Evolutionary conservation across 2,329 filamentous ascomycete species (phyloP).

Genomic region (Endoconidiophora laricicola): DNA sequence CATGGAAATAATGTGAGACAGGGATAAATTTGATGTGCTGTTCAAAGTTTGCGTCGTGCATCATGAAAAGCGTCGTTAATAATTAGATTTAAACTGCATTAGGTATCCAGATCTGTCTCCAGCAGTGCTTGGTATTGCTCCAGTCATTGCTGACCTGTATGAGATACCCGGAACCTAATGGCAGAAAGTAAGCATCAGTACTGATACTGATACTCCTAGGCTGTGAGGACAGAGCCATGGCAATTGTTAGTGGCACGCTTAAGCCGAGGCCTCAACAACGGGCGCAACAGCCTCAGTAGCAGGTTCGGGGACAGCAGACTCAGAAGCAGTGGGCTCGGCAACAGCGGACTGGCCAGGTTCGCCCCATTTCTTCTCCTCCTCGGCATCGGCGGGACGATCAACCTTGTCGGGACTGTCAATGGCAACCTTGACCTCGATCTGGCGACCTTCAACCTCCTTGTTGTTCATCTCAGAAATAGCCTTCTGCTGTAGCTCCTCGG

Average conservation of each 20-base stretch:
- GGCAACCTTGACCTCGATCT: constrained; percentile 99
- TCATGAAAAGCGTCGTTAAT: constrained; percentile 13
- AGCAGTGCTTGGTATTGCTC: neutral
- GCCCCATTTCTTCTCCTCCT: constrained; percentile 16
- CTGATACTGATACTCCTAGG: too few relatives aligned
- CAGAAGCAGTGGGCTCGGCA: neutral
- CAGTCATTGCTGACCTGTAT: constrained; percentile 1
- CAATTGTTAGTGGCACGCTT: constrained; percentile 1
- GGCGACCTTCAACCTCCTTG: constrained; percentile 95
- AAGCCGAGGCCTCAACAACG: neutral
- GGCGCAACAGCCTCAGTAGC: neutral
- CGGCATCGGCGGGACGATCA: constrained; percentile 60
- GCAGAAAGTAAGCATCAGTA: too few relatives aligned
- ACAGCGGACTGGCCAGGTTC: neutral
- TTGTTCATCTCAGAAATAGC: constrained; percentile 97
- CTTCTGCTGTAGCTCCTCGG: constrained; percentile 94
- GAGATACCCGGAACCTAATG: neutral
- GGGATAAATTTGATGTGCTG: too few relatives aligned
- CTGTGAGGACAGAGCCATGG: constrained; percentile 4
- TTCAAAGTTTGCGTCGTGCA: constrained; percentile 1
- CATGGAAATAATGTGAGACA: too few relatives aligned
- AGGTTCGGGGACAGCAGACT: neutral
- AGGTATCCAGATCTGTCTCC: neutral
- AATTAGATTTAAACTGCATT: constrained; percentile 13
- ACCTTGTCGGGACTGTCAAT: constrained; percentile 98